Evolutionary conservation across 192 early-diverging fungal genomes (phyloP).

Genomic region (Backusella sp.): DNA sequence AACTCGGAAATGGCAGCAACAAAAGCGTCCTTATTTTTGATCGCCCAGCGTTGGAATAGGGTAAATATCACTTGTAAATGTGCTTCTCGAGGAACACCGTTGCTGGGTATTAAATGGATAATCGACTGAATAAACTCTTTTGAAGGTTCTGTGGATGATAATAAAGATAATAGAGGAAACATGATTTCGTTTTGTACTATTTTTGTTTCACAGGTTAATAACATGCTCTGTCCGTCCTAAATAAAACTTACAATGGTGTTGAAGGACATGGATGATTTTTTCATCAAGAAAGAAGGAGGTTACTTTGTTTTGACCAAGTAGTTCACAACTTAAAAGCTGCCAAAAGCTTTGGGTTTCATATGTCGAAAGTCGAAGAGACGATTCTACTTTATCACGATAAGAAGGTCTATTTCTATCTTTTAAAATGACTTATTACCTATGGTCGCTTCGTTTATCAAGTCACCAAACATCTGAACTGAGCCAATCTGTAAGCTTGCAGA

Average conservation of each 20-base stretch:
- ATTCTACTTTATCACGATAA: neutral
- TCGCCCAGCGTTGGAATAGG: neutral
- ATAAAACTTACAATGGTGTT: neutral
- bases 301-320: neutral
- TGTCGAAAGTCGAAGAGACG: neutral
- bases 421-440: neutral
- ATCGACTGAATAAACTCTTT: constrained; percentile 3
- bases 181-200: constrained; percentile 13
- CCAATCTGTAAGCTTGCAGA: constrained; percentile 12
- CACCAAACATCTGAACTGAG: constrained; percentile 17
- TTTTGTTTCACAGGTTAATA: neutral
- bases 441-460: neutral
- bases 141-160: constrained; percentile 1
- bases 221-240: neutral
- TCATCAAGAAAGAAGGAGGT: neutral
- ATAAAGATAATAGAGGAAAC: neutral
- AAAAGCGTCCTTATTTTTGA: neutral
- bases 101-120: constrained; percentile 1
- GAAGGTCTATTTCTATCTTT: neutral
- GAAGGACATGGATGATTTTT: neutral
- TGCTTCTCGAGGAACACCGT: neutral
- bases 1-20: neutral
- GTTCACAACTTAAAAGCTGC: constrained; percentile 9
- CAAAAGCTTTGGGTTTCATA: constrained; percentile 11
- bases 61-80: neutral